Percentiles rank a stretch among this genome's conserved stretches.
Conservation (phyloP, 2,329 filamentous ascomycete genomes). For the Fusarium veterinarium region DNA sequence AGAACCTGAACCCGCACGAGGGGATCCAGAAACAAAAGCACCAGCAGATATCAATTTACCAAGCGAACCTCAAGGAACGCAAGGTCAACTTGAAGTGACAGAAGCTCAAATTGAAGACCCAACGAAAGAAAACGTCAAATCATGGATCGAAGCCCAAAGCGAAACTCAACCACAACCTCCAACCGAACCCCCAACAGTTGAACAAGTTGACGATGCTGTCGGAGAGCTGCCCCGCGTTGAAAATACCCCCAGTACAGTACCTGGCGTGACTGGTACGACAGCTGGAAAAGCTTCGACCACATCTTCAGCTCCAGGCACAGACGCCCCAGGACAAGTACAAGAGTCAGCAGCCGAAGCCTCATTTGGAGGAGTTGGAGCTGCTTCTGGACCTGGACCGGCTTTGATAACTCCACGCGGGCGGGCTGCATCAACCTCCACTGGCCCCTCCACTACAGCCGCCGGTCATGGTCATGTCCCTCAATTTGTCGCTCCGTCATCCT, state of each 20-base stretch:
- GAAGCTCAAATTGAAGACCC: slow-evolving; percentile 11
- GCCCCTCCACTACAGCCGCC: slow-evolving; percentile 39
- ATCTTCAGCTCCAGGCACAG: slow-evolving; percentile 19
- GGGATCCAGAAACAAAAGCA: slow-evolving; percentile 14
- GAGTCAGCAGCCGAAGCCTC: slow-evolving; percentile 7
- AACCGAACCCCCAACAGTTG: slow-evolving; percentile 19
- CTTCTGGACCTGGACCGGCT: slow-evolving; percentile 24
- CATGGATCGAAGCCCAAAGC: slow-evolving; percentile 34
- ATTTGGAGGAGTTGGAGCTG: slow-evolving; percentile 14
- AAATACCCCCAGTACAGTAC: slow-evolving; percentile 20
- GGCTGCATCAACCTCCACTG: slow-evolving; percentile 39
- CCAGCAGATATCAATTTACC: slow-evolving; percentile 12
- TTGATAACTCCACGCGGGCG: slow-evolving; percentile 37
- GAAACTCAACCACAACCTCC: slow-evolving; percentile 27
- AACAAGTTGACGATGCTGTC: slow-evolving; percentile 26
- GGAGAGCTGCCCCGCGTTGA: slow-evolving; percentile 33
- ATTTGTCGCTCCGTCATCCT: slow-evolving; percentile 71
- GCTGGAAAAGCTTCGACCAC: slow-evolving; percentile 25
- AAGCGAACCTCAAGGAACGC: slow-evolving; percentile 12
- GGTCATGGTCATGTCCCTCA: slow-evolving; percentile 57
- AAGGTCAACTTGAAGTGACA: slow-evolving; percentile 6
- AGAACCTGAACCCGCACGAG: slow-evolving; percentile 27
- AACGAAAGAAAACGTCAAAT: slow-evolving; percentile 29
- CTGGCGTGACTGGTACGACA: slow-evolving; percentile 21
- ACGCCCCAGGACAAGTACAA: not conserved